Percentiles rank a stretch among this genome's conserved stretches.
Conservation (phyloP, 2,329 filamentous ascomycete species). For the Grosmannia serpens region DNA sequence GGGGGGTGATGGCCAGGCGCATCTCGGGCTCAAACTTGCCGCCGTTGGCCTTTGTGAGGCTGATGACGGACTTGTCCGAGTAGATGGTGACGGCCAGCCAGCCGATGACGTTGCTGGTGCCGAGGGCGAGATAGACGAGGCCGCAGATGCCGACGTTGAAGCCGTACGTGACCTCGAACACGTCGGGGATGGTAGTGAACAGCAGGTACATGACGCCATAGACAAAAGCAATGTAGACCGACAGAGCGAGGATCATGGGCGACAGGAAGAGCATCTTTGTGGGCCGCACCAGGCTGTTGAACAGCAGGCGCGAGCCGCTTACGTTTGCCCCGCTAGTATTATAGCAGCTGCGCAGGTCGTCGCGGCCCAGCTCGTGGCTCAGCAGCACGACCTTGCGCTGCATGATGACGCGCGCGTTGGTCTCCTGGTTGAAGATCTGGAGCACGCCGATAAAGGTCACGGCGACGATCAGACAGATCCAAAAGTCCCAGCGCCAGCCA, state of each 20-base stretch:
- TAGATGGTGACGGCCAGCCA: slow-evolving; percentile 19
- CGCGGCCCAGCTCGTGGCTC: slow-evolving; percentile 31
- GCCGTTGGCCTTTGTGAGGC: slow-evolving; percentile 24
- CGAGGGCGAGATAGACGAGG: slow-evolving; percentile 35
- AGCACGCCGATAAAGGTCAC: slow-evolving; percentile 23
- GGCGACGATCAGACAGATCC: slow-evolving; percentile 38
- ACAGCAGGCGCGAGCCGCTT: slow-evolving; percentile 16
- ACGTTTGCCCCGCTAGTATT: slow-evolving; percentile 12
- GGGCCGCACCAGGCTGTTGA: slow-evolving; percentile 36
- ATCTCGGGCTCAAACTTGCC: slow-evolving; percentile 22
- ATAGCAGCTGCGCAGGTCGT: slow-evolving; percentile 35
- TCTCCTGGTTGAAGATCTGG: slow-evolving; percentile 32
- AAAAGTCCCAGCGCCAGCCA: slow-evolving; percentile 28
- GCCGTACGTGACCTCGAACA: slow-evolving; percentile 34
- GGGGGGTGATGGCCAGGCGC: slow-evolving; percentile 19
- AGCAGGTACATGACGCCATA: slow-evolving; percentile 41
- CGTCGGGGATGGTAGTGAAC: slow-evolving; percentile 38
- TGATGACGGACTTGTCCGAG: slow-evolving; percentile 26
- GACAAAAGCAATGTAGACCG: slow-evolving; percentile 37
- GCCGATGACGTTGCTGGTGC: slow-evolving; percentile 17
- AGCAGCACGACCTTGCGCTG: slow-evolving; percentile 34
- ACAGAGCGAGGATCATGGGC: slow-evolving; percentile 33
- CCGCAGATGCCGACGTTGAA: slow-evolving; percentile 33
- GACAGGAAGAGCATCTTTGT: slow-evolving; percentile 38
- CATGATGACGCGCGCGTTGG: slow-evolving; percentile 39